A percentile compares a stretch with the other conserved stretches of the same genome.
Conservation (phyloP, 768 basidiomycete species). For the Rhodosporidiobolus odoratus region DNA sequence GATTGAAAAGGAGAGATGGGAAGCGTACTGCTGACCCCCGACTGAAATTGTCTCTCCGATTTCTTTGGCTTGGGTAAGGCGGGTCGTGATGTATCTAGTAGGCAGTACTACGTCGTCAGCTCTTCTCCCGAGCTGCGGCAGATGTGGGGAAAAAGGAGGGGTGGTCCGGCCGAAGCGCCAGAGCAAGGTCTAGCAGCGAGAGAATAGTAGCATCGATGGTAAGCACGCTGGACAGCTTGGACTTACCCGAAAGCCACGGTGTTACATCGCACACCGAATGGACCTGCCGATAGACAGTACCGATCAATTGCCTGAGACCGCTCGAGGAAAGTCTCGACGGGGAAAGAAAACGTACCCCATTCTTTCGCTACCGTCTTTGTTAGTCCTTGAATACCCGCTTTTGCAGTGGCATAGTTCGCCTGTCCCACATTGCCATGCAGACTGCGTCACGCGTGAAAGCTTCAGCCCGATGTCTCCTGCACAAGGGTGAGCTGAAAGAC, state of each 20-base stretch:
- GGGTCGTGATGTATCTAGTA: conserved; percentile 49
- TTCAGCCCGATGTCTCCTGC: too few relatives aligned
- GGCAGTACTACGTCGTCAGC: too few relatives aligned
- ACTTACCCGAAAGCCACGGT: conserved; percentile 65
- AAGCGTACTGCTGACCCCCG: neutral
- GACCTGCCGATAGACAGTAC: conserved; percentile 42
- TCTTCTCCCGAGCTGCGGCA: too few relatives aligned
- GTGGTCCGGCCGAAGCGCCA: neutral
- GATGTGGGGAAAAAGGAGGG: neutral
- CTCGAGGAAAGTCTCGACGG: neutral
- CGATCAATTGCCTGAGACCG: neutral
- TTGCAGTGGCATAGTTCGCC: conserved; percentile 37
- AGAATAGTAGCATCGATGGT: neutral
- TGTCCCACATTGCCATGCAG: conserved; percentile 84
- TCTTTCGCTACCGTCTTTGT: conserved; percentile 84
- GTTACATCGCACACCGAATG: conserved; percentile 74
- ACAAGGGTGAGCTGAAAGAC: neutral
- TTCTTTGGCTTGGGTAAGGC: conserved; percentile 74
- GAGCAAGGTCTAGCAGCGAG: neutral
- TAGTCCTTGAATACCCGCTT: conserved; percentile 62
- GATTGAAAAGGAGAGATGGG: neutral
- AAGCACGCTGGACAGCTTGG: conserved; percentile 54
- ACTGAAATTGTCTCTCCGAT: conserved; percentile 58
- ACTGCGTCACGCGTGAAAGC: too few relatives aligned
- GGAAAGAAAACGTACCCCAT: conserved; percentile 53